A percentile compares a stretch with the other conserved stretches of the same genome.
Evolutionary conservation across 768 basidiomycete species (phyloP).

Genomic region (Candolleomyces aberdarensis): DNA sequence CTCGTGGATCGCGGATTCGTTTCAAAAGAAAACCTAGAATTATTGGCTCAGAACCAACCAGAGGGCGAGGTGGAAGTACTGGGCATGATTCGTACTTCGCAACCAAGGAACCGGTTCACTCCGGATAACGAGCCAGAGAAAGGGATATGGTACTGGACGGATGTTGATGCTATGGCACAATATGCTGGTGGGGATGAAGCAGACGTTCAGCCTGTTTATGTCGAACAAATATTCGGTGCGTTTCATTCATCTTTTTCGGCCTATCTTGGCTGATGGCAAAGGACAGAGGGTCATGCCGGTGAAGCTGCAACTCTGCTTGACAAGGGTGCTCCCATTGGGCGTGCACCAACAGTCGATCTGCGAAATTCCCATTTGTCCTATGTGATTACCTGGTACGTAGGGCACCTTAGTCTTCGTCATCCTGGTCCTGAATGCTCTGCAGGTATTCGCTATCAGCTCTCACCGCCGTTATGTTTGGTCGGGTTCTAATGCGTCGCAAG

Average conservation of each 20-base stretch:
- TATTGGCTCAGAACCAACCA: conserved; percentile 32
- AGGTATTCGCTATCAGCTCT: conserved; percentile 91
- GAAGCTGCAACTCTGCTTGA: conserved; percentile 56
- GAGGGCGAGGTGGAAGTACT: conserved; percentile 66
- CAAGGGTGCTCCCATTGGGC: conserved; percentile 83
- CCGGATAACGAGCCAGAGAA: conserved; percentile 81
- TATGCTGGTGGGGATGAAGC: conserved; percentile 69
- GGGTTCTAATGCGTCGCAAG: conserved; percentile 57
- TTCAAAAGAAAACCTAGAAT: conserved; percentile 42
- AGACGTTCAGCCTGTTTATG: conserved; percentile 80
- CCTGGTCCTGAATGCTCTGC: background rate
- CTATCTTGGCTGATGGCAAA: conserved; percentile 1
- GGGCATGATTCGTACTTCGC: conserved; percentile 84
- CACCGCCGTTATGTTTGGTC: conserved; percentile 79
- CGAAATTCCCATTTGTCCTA: conserved; percentile 95
- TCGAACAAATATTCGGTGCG: conserved; percentile 91
- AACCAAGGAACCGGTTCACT: conserved; percentile 74
- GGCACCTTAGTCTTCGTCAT: background rate
- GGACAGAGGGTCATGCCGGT: conserved; percentile 79
- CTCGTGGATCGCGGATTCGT: conserved; percentile 94
- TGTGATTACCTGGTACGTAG: conserved; percentile 84
- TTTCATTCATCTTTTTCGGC: background rate
- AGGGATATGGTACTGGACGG: conserved; percentile 91
- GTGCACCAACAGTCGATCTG: conserved; percentile 78
- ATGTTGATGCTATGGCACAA: conserved; percentile 77